These are phyloP conservation scores for Morella rubra DNA, from an alignment of 306 rosid species.

Conservation along the genomic window DNA sequence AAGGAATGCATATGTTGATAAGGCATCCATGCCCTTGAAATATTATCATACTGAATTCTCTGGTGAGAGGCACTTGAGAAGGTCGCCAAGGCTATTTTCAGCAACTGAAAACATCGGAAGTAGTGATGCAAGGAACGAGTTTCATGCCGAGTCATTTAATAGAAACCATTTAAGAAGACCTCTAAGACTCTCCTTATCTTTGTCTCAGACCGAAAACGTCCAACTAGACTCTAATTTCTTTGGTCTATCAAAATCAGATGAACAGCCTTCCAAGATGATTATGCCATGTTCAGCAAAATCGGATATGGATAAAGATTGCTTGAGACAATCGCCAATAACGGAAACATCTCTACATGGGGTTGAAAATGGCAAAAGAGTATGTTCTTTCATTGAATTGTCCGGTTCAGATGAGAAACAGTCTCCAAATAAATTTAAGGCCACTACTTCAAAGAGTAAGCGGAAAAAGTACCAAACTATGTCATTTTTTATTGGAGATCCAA, in stretches of 20 bases:
- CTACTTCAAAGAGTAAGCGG: slow-evolving; percentile 27
- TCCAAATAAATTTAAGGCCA: slow-evolving; percentile 35
- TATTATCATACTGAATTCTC: neutral
- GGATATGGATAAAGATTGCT: slow-evolving; percentile 23
- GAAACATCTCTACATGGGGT: slow-evolving; percentile 27
- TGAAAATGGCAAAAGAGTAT: slow-evolving; percentile 36
- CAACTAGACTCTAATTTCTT: slow-evolving; percentile 15
- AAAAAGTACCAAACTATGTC: slow-evolving; percentile 17
- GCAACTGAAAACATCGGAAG: slow-evolving; percentile 4
- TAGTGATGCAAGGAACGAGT: slow-evolving; percentile 14
- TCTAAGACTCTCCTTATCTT: slow-evolving; percentile 40
- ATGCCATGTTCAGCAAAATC: slow-evolving; percentile 28
- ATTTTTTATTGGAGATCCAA: slow-evolving; percentile 76
- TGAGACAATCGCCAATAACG: slow-evolving; percentile 31
- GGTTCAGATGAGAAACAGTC: slow-evolving; percentile 37
- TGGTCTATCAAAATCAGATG: slow-evolving; percentile 35
- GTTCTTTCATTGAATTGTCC: slow-evolving; percentile 32
- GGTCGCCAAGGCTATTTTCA: slow-evolving; percentile 29
- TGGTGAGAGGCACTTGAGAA: slow-evolving; percentile 29
- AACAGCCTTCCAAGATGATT: slow-evolving; percentile 20
- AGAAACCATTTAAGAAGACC: slow-evolving; percentile 39
- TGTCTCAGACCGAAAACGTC: slow-evolving; percentile 21
- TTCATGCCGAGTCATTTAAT: slow-evolving; percentile 2
- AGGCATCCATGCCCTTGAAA: slow-evolving; percentile 18
- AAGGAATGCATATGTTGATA: slow-evolving; percentile 21